Evolutionary conservation across 768 basidiomycete genomes (phyloP).

Genomic region (Suillus variegatus): DNA sequence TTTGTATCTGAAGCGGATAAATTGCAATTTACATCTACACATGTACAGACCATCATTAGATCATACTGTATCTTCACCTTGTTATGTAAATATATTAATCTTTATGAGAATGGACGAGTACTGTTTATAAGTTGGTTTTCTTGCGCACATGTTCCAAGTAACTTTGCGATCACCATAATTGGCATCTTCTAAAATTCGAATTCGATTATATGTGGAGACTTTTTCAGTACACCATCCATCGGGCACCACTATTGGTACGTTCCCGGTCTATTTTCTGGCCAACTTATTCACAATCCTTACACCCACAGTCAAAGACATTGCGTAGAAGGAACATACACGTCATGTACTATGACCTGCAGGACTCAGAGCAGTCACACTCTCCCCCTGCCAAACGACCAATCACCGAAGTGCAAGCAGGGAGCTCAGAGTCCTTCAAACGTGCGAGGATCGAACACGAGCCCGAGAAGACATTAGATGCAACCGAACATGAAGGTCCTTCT

Average conservation of each 20-base stretch:
- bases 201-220: conserved; percentile 14
- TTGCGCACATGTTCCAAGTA: no score
- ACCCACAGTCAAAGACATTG: background rate
- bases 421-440: conserved; percentile 15
- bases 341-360: conserved; percentile 9
- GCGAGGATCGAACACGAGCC: conserved; percentile 11
- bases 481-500: background rate
- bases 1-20: background rate
- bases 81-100: background rate
- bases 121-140: background rate
- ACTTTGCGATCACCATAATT: background rate
- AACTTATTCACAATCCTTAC: background rate
- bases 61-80: background rate
- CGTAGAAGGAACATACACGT: background rate
- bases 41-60: background rate
- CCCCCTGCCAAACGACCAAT: conserved; percentile 13
- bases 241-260: conserved; percentile 7
- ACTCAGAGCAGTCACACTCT: conserved; percentile 1
- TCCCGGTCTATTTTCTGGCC: background rate
- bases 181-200: background rate
- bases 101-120: background rate
- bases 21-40: background rate
- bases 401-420: conserved; percentile 4
- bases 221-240: conserved; percentile 5
- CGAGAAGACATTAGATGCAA: background rate